Base-by-base conservation (phyloP, 2,329 filamentous ascomycete genomes). In the Elsinoe batatas region DNA sequence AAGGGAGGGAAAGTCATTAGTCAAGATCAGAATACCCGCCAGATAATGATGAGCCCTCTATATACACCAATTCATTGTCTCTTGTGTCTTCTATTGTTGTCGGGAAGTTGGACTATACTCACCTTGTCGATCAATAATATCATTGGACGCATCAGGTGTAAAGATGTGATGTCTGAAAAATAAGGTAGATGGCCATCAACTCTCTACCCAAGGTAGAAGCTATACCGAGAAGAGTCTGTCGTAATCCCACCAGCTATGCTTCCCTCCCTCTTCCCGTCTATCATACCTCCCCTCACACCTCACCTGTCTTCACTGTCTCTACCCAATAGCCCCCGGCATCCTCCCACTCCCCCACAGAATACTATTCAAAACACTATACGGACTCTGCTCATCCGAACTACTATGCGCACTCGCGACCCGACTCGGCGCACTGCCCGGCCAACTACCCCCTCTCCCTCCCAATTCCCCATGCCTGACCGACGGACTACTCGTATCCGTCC, bases 1-100 rank as follows among this genome's bases (percentile, higher is more conserved):
- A 51, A 18, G 18, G 33, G 30, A 33, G 17, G 26, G 26, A 30
- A 5, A 38, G 11, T 37, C 32, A 51, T 37, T 51, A 51, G 47
- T 35, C 47, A 51, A 51, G 47, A 70, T 51, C 10, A 71, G 54
- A 30, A n/a, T 70, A 69, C 13, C 13, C 64, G 67, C 46, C 70
- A 66, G 12, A 61, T 64, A 44, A 51, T 40, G 44, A 56, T 69
- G 3, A 35, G 13, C 46, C 30, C 38, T 35, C 26, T 35, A 5
- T 22, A 5, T 12, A 49, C 33, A 59, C 22, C 64, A 36, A 64
- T 65, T 32, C 62, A 58, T 13, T 11, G 33, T 17, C 43, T 20
- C 2, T n/a, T 58, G 1, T 64, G 63, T n/a, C 62, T 66, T 50
- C 63, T 63, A 5, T 61, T 62, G 10, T 58, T 57, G n/a, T 56